Conservation (phyloP, 305 asterid genomes). For the Rubia tinctorum region DNA sequence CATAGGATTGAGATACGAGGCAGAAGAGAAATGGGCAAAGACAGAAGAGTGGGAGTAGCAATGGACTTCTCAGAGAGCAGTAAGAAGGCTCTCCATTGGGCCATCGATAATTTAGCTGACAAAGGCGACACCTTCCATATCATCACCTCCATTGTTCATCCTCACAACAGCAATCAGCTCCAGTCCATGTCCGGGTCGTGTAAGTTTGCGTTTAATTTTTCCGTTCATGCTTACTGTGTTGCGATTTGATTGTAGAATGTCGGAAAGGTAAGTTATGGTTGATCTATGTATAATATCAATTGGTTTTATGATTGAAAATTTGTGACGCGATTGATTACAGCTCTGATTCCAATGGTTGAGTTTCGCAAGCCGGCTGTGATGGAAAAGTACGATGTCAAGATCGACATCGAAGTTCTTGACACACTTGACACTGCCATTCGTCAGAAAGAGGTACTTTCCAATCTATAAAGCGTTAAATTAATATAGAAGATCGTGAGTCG, state of each 20-base stretch:
- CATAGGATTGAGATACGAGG: background rate
- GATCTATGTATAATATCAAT: too few relatives aligned
- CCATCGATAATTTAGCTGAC: constrained; percentile 79
- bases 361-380: constrained; percentile 71
- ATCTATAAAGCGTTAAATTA: too few relatives aligned
- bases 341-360: constrained; percentile 73
- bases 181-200: constrained; percentile 83
- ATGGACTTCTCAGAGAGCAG: constrained; percentile 94
- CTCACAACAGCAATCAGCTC: constrained; percentile 37
- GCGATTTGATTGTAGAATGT: background rate
- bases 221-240: background rate
- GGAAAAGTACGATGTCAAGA: constrained; percentile 57
- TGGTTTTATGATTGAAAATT: too few relatives aligned
- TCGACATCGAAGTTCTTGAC: constrained; percentile 75
- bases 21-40: constrained; percentile 35
- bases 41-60: constrained; percentile 47
- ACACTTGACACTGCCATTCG: constrained; percentile 75
- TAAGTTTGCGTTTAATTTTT: constrained; percentile 22
- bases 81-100: constrained; percentile 76
- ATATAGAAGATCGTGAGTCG: too few relatives aligned
- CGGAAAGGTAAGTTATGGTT: too few relatives aligned
- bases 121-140: constrained; percentile 66
- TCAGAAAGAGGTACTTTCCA: constrained; percentile 58
- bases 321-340: constrained; percentile 25
- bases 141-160: constrained; percentile 49